These are phyloP conservation scores for Papiliotrema laurentii DNA, from an alignment of 1,284 basidiomycete genomes.

Conservation along the genomic window DNA sequence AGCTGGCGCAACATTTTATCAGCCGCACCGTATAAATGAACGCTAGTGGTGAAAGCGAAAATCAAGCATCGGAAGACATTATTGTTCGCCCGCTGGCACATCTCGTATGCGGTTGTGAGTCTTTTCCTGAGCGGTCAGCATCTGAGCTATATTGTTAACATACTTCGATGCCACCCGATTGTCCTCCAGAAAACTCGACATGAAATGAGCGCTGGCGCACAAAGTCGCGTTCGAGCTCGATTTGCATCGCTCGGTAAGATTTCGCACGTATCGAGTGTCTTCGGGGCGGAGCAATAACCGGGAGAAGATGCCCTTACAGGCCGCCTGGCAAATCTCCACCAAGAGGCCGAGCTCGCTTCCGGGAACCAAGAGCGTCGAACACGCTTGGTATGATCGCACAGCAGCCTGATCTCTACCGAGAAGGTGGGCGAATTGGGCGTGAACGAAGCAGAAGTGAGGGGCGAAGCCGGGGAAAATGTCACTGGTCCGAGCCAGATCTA, in stretches of 20 bases:
- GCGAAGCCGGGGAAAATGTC: slow-evolving; percentile 20
- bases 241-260: slow-evolving; percentile 27
- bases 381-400: slow-evolving; percentile 29
- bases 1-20: slow-evolving; percentile 31
- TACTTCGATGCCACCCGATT: slow-evolving; percentile 36
- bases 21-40: slow-evolving; percentile 30
- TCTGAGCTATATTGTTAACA: slow-evolving; percentile 5
- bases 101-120: slow-evolving; percentile 30
- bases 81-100: slow-evolving; percentile 23
- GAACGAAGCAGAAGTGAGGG: slow-evolving; percentile 32
- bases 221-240: slow-evolving; percentile 29
- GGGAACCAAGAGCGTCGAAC: slow-evolving; percentile 14
- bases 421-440: slow-evolving; percentile 33
- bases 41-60: slow-evolving; percentile 40
- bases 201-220: slow-evolving; percentile 24
- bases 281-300: slow-evolving; percentile 8
- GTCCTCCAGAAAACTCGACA: slow-evolving; percentile 29
- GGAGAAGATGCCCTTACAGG: slow-evolving; percentile 15
- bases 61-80: slow-evolving; percentile 32
- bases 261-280: slow-evolving; percentile 8
- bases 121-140: slow-evolving; percentile 21
- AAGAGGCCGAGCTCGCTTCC: slow-evolving; percentile 36
- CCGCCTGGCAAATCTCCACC: slow-evolving; percentile 28
- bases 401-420: slow-evolving; percentile 23
- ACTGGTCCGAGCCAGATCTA: slow-evolving; percentile 14